A percentile compares a stretch with the other conserved stretches of the same genome.
These are phyloP conservation scores for Alternaria angustiovoidea DNA, from an alignment of 2,329 filamentous ascomycete genomes.

Conservation along the genomic window DNA sequence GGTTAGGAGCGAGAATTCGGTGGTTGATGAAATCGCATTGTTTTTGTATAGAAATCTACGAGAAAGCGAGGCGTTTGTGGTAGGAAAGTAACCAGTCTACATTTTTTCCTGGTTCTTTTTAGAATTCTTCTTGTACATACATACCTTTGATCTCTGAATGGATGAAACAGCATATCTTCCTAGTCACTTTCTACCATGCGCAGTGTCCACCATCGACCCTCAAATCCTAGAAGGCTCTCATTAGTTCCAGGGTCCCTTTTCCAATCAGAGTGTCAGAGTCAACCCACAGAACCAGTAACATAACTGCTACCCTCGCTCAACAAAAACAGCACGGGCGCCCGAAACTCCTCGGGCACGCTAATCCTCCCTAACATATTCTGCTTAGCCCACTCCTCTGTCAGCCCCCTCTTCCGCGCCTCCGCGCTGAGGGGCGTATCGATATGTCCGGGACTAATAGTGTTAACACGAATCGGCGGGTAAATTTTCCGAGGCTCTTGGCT, in stretches of 20 bases:
- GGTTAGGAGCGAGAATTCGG: neutral
- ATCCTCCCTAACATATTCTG: slow-evolving; percentile 49
- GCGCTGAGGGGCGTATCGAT: slow-evolving; percentile 57
- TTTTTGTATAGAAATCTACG: neutral
- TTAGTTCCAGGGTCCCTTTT: neutral
- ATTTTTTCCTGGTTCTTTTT: neutral
- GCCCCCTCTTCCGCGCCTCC: slow-evolving; percentile 39
- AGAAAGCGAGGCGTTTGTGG: neutral
- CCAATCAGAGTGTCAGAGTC: neutral
- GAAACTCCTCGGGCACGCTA: slow-evolving; percentile 40
- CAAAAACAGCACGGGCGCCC: slow-evolving; percentile 41
- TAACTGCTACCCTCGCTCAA: slow-evolving; percentile 63
- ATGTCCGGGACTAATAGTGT: slow-evolving; percentile 63
- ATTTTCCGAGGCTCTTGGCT: slow-evolving; percentile 15
- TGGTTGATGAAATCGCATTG: neutral
- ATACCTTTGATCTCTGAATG: neutral
- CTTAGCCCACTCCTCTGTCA: slow-evolving; percentile 40
- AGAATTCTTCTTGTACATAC: neutral
- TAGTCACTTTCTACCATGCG: slow-evolving; percentile 29
- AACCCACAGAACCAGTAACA: slow-evolving; percentile 62
- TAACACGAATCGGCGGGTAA: slow-evolving; percentile 58
- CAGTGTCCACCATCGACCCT: slow-evolving; percentile 56
- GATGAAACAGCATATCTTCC: neutral
- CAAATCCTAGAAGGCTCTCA: slow-evolving; percentile 37
- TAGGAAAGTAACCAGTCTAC: neutral